Conservation (phyloP, 257 asterid genomes). For the Agastache rugosa region DNA sequence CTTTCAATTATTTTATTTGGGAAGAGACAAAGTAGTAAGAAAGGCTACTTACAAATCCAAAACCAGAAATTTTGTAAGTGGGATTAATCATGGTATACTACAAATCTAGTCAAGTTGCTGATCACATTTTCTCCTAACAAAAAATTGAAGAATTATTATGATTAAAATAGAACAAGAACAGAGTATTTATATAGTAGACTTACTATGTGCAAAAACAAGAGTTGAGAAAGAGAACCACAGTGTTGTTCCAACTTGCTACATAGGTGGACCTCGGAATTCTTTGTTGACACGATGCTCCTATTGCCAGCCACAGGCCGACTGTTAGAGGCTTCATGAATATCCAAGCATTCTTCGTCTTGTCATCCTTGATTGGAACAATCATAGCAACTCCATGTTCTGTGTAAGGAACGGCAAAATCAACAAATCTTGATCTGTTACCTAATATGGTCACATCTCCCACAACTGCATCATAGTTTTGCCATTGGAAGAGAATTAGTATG, state of each 20-base stretch:
- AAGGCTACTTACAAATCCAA: no score
- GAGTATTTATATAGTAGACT: no score
- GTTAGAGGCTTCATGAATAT: slow-evolving; percentile 55
- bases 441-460: slow-evolving; percentile 49
- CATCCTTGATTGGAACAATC: slow-evolving; percentile 43
- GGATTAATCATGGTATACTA: no score
- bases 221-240: no score
- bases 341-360: slow-evolving; percentile 51
- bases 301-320: slow-evolving; percentile 49
- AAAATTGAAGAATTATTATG: no score
- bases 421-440: slow-evolving; percentile 39
- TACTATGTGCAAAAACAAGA: no score
- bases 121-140: slow-evolving; percentile 52
- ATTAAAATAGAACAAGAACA: no score
- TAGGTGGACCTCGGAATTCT: slow-evolving; percentile 54
- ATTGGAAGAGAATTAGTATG: neutral
- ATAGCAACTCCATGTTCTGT: slow-evolving; percentile 45
- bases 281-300: slow-evolving; percentile 53
- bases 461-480: slow-evolving; percentile 29
- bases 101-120: slow-evolving; percentile 57
- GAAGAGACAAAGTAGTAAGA: no score
- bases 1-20: no score
- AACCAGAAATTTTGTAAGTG: no score
- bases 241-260: no score
- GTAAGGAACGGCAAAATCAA: slow-evolving; percentile 50